Evolutionary conservation across 495 filamentous ascomycete genomes (phyloP), one percentile per base, ranked within the genome.

Genomic region (Talaromyces trachyspermus): DNA sequence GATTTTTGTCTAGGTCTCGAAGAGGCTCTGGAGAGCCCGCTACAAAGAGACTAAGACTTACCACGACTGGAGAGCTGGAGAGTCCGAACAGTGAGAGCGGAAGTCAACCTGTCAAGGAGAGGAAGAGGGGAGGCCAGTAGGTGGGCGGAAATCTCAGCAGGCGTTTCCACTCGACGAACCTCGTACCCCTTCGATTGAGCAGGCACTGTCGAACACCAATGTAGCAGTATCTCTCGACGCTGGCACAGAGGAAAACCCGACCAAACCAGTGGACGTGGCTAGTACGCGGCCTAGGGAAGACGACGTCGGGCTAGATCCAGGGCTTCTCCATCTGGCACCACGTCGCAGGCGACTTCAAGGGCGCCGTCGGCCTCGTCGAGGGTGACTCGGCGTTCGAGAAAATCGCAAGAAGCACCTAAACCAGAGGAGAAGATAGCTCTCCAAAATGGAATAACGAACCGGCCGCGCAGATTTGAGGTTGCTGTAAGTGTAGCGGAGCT

Each of bases 11-110:
- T 11, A 24, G 44, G 29, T 18, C 25, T 36, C 29, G 44, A 24
- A 33, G 44, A 37, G 30, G 24, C 27, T 46, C 44, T 10, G 44
- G 44, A 2, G 44, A 46, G 26, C 44, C 44, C 35, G 44, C 32
- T n/a, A n/a, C 32, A 1, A 46, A 46, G 12, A 8, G 44, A 18
- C 44, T 19, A 6, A 35, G 44, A 3, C 29, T 46, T 8, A 18
- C 18, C 3, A 12, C 9, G 10, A 15, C 19, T 5, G 44, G 37
- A 25, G 30, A 36, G 9, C 23, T 30, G 17, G 44, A 24, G 8
- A 37, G 32, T 10, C 17, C 44, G 0, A 30, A 17, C 5, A 46
- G 12, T 29, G 29, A 41, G 14, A 3, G 38, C 26, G 7, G 20
- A 42, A 26, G 12, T 11, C 12, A 36, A 46, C 9, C 19, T n/a